A percentile compares a stretch with the other conserved stretches of the same genome.
Evolutionary conservation across 768 basidiomycete species (phyloP).

Genomic region (Ramaria sp.): DNA sequence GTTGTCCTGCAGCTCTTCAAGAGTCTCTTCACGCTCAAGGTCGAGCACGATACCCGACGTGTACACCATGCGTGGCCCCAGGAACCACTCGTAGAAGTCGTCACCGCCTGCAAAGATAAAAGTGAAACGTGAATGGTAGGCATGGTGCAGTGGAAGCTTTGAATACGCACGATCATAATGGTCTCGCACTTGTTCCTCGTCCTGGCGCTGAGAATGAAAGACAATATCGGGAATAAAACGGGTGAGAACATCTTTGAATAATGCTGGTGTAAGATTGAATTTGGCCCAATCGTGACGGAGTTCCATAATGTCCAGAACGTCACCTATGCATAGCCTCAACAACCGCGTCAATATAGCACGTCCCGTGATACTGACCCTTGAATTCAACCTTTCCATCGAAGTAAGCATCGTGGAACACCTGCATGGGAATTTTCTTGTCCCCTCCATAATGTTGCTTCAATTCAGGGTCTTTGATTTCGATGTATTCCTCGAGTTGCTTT

Average conservation of each 20-base stretch:
- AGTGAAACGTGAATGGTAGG: neutral
- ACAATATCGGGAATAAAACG: constrained; percentile 89
- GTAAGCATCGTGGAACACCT: constrained; percentile 94
- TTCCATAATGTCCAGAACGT: constrained; percentile 88
- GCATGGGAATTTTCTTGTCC: constrained; percentile 93
- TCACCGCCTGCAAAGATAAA: constrained; percentile 53
- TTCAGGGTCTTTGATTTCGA: constrained; percentile 77
- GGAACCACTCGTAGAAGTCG: constrained; percentile 95
- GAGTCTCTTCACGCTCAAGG: constrained; percentile 59
- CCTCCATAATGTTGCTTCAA: constrained; percentile 72
- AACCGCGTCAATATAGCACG: neutral
- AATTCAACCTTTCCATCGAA: constrained; percentile 95
- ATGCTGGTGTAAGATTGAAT: constrained; percentile 80
- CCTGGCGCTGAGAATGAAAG: constrained; percentile 81
- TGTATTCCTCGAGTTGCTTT: constrained; percentile 80
- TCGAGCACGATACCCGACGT: constrained; percentile 84
- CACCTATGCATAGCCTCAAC: constrained; percentile 38
- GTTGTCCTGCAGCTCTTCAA: constrained; percentile 97
- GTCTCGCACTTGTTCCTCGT: constrained; percentile 90
- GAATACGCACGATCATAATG: constrained; percentile 77
- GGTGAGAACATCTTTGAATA: constrained; percentile 89
- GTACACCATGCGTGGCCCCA: constrained; percentile 95
- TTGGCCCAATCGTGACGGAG: constrained; percentile 93
- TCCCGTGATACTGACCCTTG: constrained; percentile 50
- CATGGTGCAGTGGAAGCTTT: neutral